A percentile compares a stretch with the other conserved stretches of the same genome.
Conservation (phyloP, 2,329 filamentous ascomycete species). For the Coleophoma eucalyptorum region DNA sequence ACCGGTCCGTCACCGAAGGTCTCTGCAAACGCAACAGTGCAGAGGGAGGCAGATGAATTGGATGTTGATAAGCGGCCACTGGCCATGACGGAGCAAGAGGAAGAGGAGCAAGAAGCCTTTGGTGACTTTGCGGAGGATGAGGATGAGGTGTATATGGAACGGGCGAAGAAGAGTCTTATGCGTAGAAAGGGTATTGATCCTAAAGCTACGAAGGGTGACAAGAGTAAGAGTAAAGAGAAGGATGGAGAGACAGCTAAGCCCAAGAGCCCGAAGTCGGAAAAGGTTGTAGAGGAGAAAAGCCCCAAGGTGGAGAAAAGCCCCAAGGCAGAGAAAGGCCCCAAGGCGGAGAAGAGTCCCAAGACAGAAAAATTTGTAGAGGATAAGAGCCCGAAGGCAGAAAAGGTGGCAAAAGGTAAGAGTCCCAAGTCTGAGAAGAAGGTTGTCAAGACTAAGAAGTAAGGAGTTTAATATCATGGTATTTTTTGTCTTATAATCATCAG, state of each 20-base stretch:
- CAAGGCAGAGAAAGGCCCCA: not conserved
- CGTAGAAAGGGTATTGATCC: constrained; percentile 73
- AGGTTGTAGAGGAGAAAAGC: not conserved
- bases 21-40: constrained; percentile 18
- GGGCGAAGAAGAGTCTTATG: constrained; percentile 70
- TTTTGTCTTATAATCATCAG: no score
- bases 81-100: constrained; percentile 29
- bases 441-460: no score
- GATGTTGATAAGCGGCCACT: constrained; percentile 69
- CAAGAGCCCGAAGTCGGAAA: not conserved
- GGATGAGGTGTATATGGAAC: constrained; percentile 68
- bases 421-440: no score
- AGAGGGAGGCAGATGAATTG: constrained; percentile 34
- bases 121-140: constrained; percentile 72
- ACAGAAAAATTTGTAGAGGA: not conserved
- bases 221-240: constrained; percentile 6
- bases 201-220: constrained; percentile 42
- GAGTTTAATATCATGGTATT: no score
- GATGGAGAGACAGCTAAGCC: not conserved
- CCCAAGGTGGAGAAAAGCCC: not conserved
- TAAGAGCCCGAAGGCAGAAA: no score
- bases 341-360: not conserved
- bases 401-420: no score
- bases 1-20: constrained; percentile 67
- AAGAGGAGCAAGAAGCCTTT: constrained; percentile 50